Base-by-base conservation (phyloP, 208 protist species). In the Crithidia brevicula region DNA sequence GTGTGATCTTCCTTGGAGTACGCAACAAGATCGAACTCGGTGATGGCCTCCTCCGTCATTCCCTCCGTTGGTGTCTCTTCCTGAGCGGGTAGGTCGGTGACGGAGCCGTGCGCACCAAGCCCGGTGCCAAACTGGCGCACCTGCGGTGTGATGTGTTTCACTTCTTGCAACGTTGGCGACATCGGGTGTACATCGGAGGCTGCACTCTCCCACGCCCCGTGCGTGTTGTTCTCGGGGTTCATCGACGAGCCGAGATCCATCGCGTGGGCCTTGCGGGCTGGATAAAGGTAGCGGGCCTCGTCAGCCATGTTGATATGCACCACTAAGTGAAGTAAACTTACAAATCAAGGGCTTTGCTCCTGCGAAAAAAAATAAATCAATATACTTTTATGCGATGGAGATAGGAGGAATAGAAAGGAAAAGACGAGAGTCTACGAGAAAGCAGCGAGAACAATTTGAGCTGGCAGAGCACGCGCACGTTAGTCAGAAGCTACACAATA, bases 1-100 rank as follows among this genome's bases (percentile, higher is more conserved):
- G 79, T 85, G 23, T 91, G 85, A 8, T 94, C 92, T 30, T 88
- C 77, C 67, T 96, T 96, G 34, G 66, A 77, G 80, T 95, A 96
- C 33, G 87, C 88, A 28, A 84, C 89, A 8, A 92, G 56, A 52
- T 95, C 92, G 49, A 92, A 89, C 72, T 95, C 87, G 15, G 68
- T 91, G 27, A 92, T 72, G 15, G 28, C 73, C 16, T 70, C 56
- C 22, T 52, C 38, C 52, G 16, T 31, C 27, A 11, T 28, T 7
- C 1, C 62, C 56, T 27, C 46, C 43, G 8, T 64, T 60, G 36
- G 34, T 61, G 3, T 49, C 22, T 20, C 67, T 25, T 81, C 68
- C 18, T 68, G 31, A 7, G 42, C 47, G 43, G 52, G 23, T 43
- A 49, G 45, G 36, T 75, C 69, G 20, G 42, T 53, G 45, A 33